Evolutionary conservation across 345 rosid genomes (phyloP).

Genomic region (Eucalyptus victrix): DNA sequence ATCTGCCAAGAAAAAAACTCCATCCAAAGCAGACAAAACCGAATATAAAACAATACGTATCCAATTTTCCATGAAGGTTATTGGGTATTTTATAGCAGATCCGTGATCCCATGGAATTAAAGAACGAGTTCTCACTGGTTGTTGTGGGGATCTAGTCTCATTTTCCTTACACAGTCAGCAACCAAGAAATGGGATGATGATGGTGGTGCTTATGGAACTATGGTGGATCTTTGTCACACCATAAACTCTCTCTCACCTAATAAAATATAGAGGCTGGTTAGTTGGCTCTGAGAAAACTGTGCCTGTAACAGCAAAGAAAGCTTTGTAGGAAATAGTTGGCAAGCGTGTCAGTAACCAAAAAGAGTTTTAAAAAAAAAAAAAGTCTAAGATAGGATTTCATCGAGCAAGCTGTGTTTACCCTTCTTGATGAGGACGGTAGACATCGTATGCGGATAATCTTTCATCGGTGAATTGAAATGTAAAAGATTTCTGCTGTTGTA

Average conservation of each 20-base stretch:
- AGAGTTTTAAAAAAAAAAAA: neutral
- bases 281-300: neutral
- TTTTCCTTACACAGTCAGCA: neutral
- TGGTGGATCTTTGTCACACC: neutral
- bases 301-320: constrained; percentile 43
- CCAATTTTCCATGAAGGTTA: neutral
- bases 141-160: neutral
- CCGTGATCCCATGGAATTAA: neutral
- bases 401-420: constrained; percentile 42
- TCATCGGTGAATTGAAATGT: neutral
- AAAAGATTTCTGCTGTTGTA: neutral
- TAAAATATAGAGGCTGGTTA: neutral
- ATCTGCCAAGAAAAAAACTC: neutral
- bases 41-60: neutral
- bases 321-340: constrained; percentile 52
- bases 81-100: neutral
- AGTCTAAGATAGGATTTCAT: constrained; percentile 10
- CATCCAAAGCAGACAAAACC: neutral
- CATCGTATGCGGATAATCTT: neutral
- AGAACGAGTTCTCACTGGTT: neutral
- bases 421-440: constrained; percentile 38
- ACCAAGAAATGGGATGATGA: neutral
- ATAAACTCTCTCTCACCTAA: neutral
- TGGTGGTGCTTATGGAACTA: neutral
- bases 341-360: constrained; percentile 42